Conservation (phyloP, 2,329 filamentous ascomycete genomes). For the Pseudogymnoascus sp. region DNA sequence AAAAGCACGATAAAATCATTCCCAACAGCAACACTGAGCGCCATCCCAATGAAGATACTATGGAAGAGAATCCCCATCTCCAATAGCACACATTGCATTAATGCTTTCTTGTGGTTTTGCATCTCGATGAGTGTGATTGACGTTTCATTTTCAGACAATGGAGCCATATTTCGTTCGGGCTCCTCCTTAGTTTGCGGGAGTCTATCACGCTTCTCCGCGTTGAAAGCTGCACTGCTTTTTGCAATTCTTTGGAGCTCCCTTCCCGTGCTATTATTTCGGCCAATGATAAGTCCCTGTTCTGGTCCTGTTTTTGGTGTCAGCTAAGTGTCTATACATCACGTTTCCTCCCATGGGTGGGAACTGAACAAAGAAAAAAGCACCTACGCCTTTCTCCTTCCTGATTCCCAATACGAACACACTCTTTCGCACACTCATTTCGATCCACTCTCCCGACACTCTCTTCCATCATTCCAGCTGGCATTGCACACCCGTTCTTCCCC, state of each 20-base stretch:
- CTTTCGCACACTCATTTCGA: not conserved
- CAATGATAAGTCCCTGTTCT: not conserved
- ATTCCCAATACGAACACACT: not conserved
- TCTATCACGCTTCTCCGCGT: conserved; percentile 55
- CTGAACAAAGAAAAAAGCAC: not conserved
- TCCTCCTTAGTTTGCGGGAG: conserved; percentile 49
- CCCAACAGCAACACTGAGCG: conserved; percentile 56
- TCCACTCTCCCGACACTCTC: not conserved
- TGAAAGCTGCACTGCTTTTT: conserved; percentile 55
- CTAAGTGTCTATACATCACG: not conserved
- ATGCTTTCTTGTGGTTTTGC: conserved; percentile 50
- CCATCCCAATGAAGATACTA: conserved; percentile 68
- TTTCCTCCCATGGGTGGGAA: not conserved
- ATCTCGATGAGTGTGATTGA: conserved; percentile 26
- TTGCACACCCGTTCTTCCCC: conserved; percentile 14
- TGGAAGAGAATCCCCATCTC: conserved; percentile 75
- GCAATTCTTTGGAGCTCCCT: conserved; percentile 14
- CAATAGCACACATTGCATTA: conserved; percentile 65
- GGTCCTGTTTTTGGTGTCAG: not conserved
- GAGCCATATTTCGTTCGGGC: conserved; percentile 26
- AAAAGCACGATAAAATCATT: conserved; percentile 57
- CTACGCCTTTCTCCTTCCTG: not conserved
- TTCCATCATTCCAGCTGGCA: not conserved
- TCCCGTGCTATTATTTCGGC: conserved; percentile 12
- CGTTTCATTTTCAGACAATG: conserved; percentile 8